Percentiles rank a stretch among this genome's conserved stretches.
phyloP scores from a whole-genome alignment of 139 green algal species.

The Asterochloris erici region DNA sequence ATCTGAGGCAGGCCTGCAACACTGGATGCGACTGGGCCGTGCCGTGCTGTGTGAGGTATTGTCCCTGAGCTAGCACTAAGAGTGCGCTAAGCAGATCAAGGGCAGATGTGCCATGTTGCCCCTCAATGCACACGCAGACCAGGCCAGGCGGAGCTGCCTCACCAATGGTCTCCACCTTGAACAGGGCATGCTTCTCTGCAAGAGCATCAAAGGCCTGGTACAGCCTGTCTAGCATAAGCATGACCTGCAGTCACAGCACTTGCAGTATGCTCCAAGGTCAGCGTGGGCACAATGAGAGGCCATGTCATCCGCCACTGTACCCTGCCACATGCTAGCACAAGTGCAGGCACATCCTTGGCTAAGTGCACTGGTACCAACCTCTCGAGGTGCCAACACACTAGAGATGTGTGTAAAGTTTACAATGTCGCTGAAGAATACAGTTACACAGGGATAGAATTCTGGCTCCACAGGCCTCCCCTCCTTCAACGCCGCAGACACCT shows the following conservation, averaged over 20 bases:
- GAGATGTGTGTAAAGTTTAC: conserved; percentile 42
- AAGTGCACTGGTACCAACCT: background rate
- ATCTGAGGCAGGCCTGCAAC: too few relatives aligned
- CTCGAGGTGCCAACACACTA: conserved; percentile 10
- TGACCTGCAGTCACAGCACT: conserved; percentile 22
- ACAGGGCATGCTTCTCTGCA: conserved; percentile 24
- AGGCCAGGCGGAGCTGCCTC: background rate
- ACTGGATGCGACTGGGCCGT: too few relatives aligned
- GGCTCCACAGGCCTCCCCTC: conserved; percentile 26
- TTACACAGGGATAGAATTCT: conserved; percentile 31
- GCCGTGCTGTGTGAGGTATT: too few relatives aligned
- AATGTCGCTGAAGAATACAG: conserved; percentile 41
- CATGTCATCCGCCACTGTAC: too few relatives aligned
- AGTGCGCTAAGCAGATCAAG: too few relatives aligned
- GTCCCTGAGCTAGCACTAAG: too few relatives aligned
- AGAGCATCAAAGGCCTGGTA: conserved; percentile 32
- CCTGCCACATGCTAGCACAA: too few relatives aligned
- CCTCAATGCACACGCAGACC: too few relatives aligned
- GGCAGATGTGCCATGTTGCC: too few relatives aligned
- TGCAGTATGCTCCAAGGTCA: background rate
- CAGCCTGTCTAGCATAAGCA: conserved; percentile 36
- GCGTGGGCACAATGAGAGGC: too few relatives aligned
- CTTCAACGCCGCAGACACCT: conserved; percentile 7
- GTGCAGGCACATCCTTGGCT: too few relatives aligned
- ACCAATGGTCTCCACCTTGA: conserved; percentile 18